These are phyloP conservation scores for Tetrahymena malaccensis DNA, from an alignment of 73 alveolate species.

Conservation along the genomic window DNA sequence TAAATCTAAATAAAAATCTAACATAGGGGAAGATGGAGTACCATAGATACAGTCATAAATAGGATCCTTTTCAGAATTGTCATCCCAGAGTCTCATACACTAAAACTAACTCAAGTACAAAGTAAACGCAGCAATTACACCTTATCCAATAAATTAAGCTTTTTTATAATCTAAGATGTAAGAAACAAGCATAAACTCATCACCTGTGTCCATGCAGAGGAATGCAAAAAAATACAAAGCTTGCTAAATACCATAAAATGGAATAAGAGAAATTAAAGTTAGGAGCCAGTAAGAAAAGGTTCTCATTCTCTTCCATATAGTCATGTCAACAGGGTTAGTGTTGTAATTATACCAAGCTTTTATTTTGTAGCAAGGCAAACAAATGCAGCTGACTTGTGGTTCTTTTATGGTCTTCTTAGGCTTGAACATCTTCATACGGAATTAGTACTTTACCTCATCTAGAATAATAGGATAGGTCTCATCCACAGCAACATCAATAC, in stretches of 20 bases:
- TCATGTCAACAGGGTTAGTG: slow-evolving; percentile 17
- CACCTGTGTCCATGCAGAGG: slow-evolving; percentile 9
- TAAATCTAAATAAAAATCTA: slow-evolving; percentile 24
- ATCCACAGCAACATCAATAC: slow-evolving; percentile 30
- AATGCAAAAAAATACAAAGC: slow-evolving; percentile 20
- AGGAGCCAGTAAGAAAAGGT: slow-evolving; percentile 35
- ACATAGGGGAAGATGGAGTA: not conserved
- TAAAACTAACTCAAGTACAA: not conserved
- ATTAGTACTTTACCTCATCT: slow-evolving; percentile 31
- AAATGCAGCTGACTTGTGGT: not conserved
- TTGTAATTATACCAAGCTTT: slow-evolving; percentile 31
- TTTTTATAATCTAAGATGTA: slow-evolving; percentile 28
- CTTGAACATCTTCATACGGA: slow-evolving; percentile 9
- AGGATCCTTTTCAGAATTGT: not conserved
- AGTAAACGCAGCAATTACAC: slow-evolving; percentile 28
- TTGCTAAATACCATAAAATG: slow-evolving; percentile 24
- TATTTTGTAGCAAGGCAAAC: not conserved
- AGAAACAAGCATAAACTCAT: slow-evolving; percentile 15
- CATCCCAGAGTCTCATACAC: not conserved
- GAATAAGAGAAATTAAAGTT: slow-evolving; percentile 1
- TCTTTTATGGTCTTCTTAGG: slow-evolving; percentile 21
- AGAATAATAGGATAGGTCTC: slow-evolving; percentile 27
- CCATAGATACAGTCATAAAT: not conserved
- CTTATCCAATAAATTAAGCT: slow-evolving; percentile 26
- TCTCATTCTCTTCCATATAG: slow-evolving; percentile 24